These are phyloP conservation scores for Hansenula anomala DNA, from an alignment of 1,139 yeast genomes.

Conservation along the genomic window DNA sequence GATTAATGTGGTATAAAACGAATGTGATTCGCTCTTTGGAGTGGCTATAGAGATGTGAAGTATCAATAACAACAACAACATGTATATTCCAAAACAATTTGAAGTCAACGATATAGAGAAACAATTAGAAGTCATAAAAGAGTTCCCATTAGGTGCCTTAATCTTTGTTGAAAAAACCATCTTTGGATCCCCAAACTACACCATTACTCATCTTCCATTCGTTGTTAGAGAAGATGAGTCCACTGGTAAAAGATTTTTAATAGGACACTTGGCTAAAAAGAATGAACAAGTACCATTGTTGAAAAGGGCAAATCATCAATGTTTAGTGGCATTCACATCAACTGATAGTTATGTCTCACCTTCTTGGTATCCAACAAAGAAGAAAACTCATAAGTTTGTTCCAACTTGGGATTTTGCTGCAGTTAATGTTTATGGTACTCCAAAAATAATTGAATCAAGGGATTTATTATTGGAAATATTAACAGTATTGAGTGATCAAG, in stretches of 20 bases:
- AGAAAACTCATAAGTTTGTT: conserved; percentile 55
- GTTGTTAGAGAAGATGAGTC: conserved; percentile 31
- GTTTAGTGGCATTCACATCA: conserved; percentile 52
- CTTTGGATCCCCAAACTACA: conserved; percentile 9
- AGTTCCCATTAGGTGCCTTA: conserved; percentile 51
- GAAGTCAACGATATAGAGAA: conserved; percentile 30
- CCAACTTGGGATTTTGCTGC: conserved; percentile 73
- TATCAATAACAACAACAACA: no score
- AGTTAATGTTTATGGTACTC: conserved; percentile 54
- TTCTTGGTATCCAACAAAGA: conserved; percentile 53
- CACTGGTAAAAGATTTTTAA: conserved; percentile 35
- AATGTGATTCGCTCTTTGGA: no score
- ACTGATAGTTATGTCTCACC: conserved; percentile 56
- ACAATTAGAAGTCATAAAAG: conserved; percentile 37
- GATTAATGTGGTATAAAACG: no score
- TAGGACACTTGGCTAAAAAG: conserved; percentile 53
- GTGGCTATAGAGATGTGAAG: no score
- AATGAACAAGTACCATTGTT: conserved; percentile 51
- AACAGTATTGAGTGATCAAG: conserved; percentile 40
- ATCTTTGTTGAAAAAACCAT: conserved; percentile 35
- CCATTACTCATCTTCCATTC: conserved; percentile 55
- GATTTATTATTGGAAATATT: conserved; percentile 46
- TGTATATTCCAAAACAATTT: conserved; percentile 23
- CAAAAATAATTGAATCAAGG: conserved; percentile 39
- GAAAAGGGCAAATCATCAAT: conserved; percentile 31